These are phyloP conservation scores for Tylopilus subfusipes DNA, from an alignment of 768 basidiomycete species.

Conservation along the genomic window DNA sequence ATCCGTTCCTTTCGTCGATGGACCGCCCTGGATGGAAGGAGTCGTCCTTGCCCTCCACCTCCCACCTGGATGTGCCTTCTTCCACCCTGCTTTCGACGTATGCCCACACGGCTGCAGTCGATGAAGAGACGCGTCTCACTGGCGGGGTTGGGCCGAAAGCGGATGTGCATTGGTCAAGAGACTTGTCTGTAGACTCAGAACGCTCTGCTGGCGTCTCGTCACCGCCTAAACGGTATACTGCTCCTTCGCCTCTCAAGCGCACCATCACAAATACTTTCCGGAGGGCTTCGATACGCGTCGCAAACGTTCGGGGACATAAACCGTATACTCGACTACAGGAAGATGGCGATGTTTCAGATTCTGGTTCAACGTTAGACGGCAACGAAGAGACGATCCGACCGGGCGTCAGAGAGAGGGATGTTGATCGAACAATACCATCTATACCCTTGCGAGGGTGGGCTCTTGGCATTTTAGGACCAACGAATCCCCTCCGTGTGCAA, in stretches of 20 bases:
- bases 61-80: slow-evolving; percentile 49
- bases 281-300: slow-evolving; percentile 74
- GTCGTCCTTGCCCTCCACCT: slow-evolving; percentile 38
- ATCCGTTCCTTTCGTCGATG: slow-evolving; percentile 48
- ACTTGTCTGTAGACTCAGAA: slow-evolving; percentile 45
- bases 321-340: slow-evolving; percentile 56
- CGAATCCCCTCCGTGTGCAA: slow-evolving; percentile 56
- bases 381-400: slow-evolving; percentile 37
- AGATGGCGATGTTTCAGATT: slow-evolving; percentile 35
- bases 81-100: slow-evolving; percentile 44
- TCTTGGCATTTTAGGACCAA: slow-evolving; percentile 70
- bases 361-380: slow-evolving; percentile 31
- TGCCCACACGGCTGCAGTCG: slow-evolving; percentile 46
- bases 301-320: slow-evolving; percentile 66
- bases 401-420: slow-evolving; percentile 19
- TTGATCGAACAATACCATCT: slow-evolving; percentile 42
- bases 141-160: slow-evolving; percentile 37
- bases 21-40: slow-evolving; percentile 33
- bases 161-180: slow-evolving; percentile 27
- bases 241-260: slow-evolving; percentile 58
- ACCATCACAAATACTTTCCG: slow-evolving; percentile 57
- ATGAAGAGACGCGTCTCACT: slow-evolving; percentile 59
- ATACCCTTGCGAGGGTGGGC: slow-evolving; percentile 72
- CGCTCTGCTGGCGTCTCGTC: slow-evolving; percentile 39
- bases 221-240: slow-evolving; percentile 38